phyloP scores from a whole-genome alignment of 2,329 filamentous ascomycete genomes.

The Colletotrichum siamense region DNA sequence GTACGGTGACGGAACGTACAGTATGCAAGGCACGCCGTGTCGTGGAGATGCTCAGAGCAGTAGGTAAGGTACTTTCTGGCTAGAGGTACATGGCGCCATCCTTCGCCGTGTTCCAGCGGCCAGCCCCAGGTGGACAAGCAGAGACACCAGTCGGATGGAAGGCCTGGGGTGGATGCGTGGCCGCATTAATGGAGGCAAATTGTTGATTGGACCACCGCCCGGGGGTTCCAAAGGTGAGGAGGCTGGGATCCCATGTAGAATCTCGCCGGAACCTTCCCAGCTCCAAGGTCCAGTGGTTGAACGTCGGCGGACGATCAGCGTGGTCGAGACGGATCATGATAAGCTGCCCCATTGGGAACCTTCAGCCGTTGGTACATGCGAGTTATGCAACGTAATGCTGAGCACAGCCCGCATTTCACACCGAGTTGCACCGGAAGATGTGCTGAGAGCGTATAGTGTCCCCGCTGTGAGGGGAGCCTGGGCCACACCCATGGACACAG shows the following conservation, averaged over 20 bases:
- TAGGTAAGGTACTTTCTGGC: background rate
- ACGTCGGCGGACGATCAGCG: conserved; percentile 5
- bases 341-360: conserved; percentile 21
- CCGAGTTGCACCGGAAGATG: conserved; percentile 8
- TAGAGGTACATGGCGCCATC: background rate
- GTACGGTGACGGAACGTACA: background rate
- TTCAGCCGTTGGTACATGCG: conserved; percentile 5
- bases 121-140: background rate
- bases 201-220: conserved; percentile 10
- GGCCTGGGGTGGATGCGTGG: conserved; percentile 4
- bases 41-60: background rate
- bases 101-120: background rate
- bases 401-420: conserved; percentile 15
- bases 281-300: conserved; percentile 6
- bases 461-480: background rate
- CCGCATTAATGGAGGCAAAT: conserved; percentile 22
- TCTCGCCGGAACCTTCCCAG: conserved; percentile 1
- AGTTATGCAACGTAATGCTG: conserved; percentile 22
- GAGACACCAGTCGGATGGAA: background rate
- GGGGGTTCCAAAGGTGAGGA: background rate
- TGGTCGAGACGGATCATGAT: conserved; percentile 14
- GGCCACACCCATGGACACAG: background rate
- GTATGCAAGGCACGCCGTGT: conserved; percentile 17
- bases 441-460: conserved; percentile 7
- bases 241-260: conserved; percentile 8